Evolutionary conservation across 164 flowering plant species (phyloP), one percentile per base, ranked within the genome.

Genomic region (Echeveria elegans): DNA sequence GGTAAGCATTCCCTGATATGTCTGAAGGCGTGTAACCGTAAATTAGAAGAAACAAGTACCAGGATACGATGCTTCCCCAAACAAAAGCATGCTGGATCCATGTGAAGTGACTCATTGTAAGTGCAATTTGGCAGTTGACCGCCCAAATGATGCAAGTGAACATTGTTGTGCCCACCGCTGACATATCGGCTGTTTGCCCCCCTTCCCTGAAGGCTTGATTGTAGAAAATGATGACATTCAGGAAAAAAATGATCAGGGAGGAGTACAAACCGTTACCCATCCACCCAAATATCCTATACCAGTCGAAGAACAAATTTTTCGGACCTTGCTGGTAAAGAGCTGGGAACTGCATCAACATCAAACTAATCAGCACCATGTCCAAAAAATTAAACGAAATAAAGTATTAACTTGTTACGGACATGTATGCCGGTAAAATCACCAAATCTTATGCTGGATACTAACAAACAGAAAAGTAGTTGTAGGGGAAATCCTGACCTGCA

Each of bases 261-360:
- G 87, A 71, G 71, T 83, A 92, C 12, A 91, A 73, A 63, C 96
- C 99, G 60, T 94, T 94, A 5, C 74, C 85, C 88, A 94, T 91
- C 99, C 99, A 94, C 48, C 99, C 96, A 52, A 89, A 64, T 73
- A 94, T 87, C 68, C 95, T 74, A 68, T 71, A 70, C 98, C 98
- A 94, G 75, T 88, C 89, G 28, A 94, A 94, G 79, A 94, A 89
- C 77, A 91, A 66, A 74, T 94, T 94, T 75, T 64, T 81, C 4
- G 93, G 89, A 28, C 98, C 98, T 86, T 94, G 96, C 70, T 88
- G 96, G 73, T 91, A 91, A 26, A 94, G 76, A 29, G 96, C 93
- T 28, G 99, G 99, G 68, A 94, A 94, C 99, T 94, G 86, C 66
- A 81, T 66, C 38, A 67, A 2, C 26, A 48, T 47, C 30, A 56